Evolutionary conservation across 169 alveolate species (phyloP), one percentile per base, ranked within the genome.

Genomic region (Perkinsus olseni): DNA sequence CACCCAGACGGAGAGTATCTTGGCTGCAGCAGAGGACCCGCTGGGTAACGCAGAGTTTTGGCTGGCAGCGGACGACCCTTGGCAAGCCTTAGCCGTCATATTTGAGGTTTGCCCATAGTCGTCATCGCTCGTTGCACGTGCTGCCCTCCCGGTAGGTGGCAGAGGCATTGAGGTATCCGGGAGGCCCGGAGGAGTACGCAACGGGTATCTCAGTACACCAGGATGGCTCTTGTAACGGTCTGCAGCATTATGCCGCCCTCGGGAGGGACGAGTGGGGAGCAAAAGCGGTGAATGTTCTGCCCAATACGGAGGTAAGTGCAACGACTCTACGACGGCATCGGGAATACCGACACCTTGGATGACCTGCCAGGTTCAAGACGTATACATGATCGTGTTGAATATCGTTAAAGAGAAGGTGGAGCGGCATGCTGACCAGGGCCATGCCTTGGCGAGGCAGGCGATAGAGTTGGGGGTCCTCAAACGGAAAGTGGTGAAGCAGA

Each of bases 191-290:
- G 74, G 95, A 97, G 39, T 97, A 96, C 95, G 74, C 95, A 93
- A 97, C 98, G 74, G 95, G 95, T 91, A 93, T 97, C 74, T 99
- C 99, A n/a, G 97, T 99, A 0, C 99, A 99, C 95, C 98, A 98
- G 92, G 99, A 99, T 95, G 99, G 99, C 21, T 97, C 99, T 24
- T 99, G 99, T 95, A 99, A 99, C 92, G 99, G 99, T 31, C 95
- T 99, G 93, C 98, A 99, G 95, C 99, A 97, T 96, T 98, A 98
- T 95, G 99, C 99, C 10, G 99, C 99, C 0, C 93, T 99, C 51
- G 99, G 99, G 38, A 95, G 99, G 94, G 99, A 99, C 94, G 95
- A 95, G 50, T 97, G 97, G 40, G 99, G 99, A 39, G 99, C 98
- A 4, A 92, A 96, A 34, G 98, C 98, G 74, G 99, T 99, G 20